Evolutionary conservation across 176 grass and related monocot genomes (phyloP), one percentile per base, ranked within the genome.

Genomic region (Zizania latifolia): DNA sequence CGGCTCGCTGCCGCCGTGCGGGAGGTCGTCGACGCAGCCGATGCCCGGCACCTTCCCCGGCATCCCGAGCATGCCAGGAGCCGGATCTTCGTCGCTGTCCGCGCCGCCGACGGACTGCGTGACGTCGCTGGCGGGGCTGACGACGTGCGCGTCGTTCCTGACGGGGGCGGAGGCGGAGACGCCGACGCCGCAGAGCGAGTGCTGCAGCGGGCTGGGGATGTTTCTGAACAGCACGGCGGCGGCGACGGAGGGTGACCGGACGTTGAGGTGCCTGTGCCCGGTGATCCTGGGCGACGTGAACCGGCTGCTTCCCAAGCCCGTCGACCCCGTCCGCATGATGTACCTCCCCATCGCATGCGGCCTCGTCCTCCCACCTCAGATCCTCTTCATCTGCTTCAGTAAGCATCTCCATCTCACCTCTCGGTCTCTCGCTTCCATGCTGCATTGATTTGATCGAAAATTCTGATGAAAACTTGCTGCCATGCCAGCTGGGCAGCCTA

Each of bases 371-470:
- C 79, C 79, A 13, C 85, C 79, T 0, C 85, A 87, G 36, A 73
- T 72, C 59, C 65, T 87, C 66, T 87, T 72, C 79, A 72, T 87
- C 48, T 82, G 79, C 74, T 78, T 87, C 65, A 78, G 85, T 86
- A 11, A 81, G 84, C 34, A 36, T 36, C 34, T 36, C 34, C n/a
- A n/a, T n/a, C n/a, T n/a, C n/a, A n/a, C n/a, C n/a, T n/a, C n/a
- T n/a, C n/a, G n/a, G n/a, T n/a, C n/a, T n/a, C n/a, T n/a, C n/a
- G n/a, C n/a, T n/a, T n/a, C n/a, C n/a, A n/a, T n/a, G n/a, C 46
- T 21, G 6, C n/a, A n/a, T 48, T 48, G 5, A 48, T 48, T 5
- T 6, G 44, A 48, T 48, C 3, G 39, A 41, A n/a, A 21, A 51
- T 21, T n/a, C 17, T 50, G 39, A 41, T 41, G 39, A 41, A 41